Conservation (phyloP, 148 eudicot genomes). For the Chenopodium suecicum region DNA sequence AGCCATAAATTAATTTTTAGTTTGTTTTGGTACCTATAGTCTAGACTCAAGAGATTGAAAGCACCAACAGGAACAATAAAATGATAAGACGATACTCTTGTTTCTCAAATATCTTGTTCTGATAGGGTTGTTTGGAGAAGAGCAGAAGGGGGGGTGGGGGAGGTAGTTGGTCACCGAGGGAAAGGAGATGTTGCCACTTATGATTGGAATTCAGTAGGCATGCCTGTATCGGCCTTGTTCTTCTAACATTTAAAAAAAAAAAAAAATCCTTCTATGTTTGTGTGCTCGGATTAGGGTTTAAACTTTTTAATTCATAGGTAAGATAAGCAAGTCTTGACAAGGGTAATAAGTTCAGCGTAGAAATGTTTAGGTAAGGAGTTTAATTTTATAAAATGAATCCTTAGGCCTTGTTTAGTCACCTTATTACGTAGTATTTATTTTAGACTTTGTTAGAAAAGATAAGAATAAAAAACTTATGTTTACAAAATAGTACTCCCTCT, state of each 20-base stretch:
- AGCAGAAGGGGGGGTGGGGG: no score
- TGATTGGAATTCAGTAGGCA: neutral
- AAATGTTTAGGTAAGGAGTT: neutral
- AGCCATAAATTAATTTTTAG: neutral
- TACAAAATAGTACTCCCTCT: no score
- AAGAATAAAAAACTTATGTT: no score
- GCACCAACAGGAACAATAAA: neutral
- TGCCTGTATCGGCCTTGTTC: neutral
- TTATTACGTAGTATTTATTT: no score
- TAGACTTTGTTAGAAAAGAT: no score
- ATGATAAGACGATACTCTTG: neutral
- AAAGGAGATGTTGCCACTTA: neutral
- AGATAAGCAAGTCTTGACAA: neutral
- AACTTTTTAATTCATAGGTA: no score
- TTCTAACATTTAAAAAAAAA: neutral
- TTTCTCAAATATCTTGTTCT: neutral
- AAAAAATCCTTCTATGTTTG: no score
- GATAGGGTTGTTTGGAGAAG: neutral
- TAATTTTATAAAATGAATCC: neutral
- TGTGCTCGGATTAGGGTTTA: neutral
- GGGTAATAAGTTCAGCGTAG: neutral
- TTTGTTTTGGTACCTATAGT: neutral
- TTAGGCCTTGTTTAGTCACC: neutral
- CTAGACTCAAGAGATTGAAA: neutral
- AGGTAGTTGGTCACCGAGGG: neutral